Conservation (phyloP, 495 filamentous ascomycete species). For the Haplographium delicatum region DNA sequence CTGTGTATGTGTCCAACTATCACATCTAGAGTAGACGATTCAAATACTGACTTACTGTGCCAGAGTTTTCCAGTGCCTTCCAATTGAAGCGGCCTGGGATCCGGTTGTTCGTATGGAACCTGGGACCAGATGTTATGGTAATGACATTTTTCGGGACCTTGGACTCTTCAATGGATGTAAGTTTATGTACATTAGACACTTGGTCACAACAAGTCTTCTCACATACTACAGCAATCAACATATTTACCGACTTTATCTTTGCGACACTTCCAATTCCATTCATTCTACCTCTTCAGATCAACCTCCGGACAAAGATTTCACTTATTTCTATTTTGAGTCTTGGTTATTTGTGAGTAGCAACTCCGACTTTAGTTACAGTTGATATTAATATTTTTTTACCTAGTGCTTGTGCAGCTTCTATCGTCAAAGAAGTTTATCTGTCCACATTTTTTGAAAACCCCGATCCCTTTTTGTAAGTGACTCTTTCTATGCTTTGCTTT, state of each 20-base stretch:
- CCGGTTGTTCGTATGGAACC: neutral
- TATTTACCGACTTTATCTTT: conserved; percentile 39
- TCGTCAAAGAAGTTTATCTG: conserved; percentile 13
- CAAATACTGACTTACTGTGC: too few species aligned
- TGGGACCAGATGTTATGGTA: conserved; percentile 28
- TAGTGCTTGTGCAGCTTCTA: conserved; percentile 10
- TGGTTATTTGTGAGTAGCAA: conserved; percentile 33
- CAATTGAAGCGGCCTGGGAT: conserved; percentile 32
- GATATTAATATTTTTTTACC: too few species aligned
- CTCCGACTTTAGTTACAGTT: too few species aligned
- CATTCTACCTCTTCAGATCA: conserved; percentile 37
- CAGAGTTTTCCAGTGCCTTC: conserved; percentile 30
- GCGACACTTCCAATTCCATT: conserved; percentile 38
- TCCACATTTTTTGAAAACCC: conserved; percentile 4
- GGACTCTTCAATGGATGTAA: conserved; percentile 34
- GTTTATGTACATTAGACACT: conserved; percentile 2
- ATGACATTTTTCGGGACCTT: conserved; percentile 28
- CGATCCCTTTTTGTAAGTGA: conserved; percentile 5
- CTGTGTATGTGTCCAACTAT: conserved; percentile 17
- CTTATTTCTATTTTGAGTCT: conserved; percentile 38
- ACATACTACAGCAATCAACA: conserved; percentile 31
- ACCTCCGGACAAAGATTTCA: conserved; percentile 30
- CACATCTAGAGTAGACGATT: too few species aligned
- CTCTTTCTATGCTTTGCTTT: neutral
- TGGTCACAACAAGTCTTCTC: too few species aligned